These are phyloP conservation scores for Kuraishia borneana DNA, from an alignment of 805 yeast species.

Conservation along the genomic window DNA sequence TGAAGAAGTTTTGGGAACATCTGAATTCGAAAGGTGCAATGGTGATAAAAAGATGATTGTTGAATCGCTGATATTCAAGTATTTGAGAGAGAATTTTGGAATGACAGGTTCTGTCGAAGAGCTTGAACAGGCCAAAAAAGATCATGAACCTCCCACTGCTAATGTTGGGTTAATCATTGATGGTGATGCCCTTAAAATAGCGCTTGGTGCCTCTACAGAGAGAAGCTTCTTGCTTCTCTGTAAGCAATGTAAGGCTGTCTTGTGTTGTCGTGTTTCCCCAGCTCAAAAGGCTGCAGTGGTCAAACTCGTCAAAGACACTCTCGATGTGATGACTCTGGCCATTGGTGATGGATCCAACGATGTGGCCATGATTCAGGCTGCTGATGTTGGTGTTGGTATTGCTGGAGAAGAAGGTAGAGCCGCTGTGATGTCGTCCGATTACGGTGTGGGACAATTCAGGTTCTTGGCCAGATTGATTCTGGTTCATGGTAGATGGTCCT, in stretches of 20 bases:
- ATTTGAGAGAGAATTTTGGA: constrained; percentile 41
- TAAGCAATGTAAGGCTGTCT: constrained; percentile 71
- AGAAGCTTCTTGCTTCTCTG: constrained; percentile 60
- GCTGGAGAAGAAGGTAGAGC: constrained; percentile 90
- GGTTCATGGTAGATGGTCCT: constrained; percentile 84
- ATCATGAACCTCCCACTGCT: constrained; percentile 59
- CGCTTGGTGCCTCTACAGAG: constrained; percentile 26
- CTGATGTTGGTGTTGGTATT: constrained; percentile 81
- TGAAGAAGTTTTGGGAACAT: constrained; percentile 25
- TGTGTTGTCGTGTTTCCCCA: constrained; percentile 84
- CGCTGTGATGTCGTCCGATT: constrained; percentile 83
- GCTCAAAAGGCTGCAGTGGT: constrained; percentile 83
- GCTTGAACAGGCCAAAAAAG: constrained; percentile 38
- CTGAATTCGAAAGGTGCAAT: constrained; percentile 11
- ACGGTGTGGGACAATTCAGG: constrained; percentile 77
- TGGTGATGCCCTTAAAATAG: constrained; percentile 64
- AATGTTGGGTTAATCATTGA: constrained; percentile 64
- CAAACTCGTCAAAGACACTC: constrained; percentile 57
- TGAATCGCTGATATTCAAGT: constrained; percentile 35
- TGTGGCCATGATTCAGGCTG: constrained; percentile 86
- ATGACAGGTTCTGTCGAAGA: constrained; percentile 53
- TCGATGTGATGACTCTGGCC: constrained; percentile 77
- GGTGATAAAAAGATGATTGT: constrained; percentile 24
- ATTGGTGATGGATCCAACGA: constrained; percentile 88
- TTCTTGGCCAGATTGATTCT: constrained; percentile 53